phyloP scores from a whole-genome alignment of 2,329 filamentous ascomycete genomes.

The Elsinoe perseae region DNA sequence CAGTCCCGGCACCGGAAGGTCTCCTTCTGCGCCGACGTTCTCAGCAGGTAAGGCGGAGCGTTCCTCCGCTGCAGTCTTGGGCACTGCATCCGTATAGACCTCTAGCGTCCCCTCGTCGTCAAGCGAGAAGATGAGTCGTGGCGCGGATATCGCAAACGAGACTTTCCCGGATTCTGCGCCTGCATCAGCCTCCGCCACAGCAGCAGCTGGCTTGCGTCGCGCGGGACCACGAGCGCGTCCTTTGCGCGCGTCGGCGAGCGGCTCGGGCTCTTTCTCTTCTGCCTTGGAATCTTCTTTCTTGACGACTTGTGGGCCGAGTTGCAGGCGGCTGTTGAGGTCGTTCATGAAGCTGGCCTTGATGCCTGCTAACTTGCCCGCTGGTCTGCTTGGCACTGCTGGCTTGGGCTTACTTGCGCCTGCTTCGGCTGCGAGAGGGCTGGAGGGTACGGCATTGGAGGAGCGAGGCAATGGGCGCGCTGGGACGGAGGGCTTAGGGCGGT shows the following conservation, averaged over 20 bases:
- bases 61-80: constrained; percentile 16
- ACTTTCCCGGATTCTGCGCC: constrained; percentile 44
- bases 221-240: constrained; percentile 81
- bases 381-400: constrained; percentile 70
- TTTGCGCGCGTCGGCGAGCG: constrained; percentile 84
- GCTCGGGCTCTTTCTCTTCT: constrained; percentile 57
- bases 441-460: constrained; percentile 29
- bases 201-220: constrained; percentile 57
- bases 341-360: constrained; percentile 88
- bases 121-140: constrained; percentile 37
- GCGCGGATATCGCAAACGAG: constrained; percentile 36
- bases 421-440: constrained; percentile 21
- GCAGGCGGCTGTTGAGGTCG: constrained; percentile 82
- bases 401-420: constrained; percentile 58
- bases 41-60: constrained; percentile 16
- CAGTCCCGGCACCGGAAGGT: constrained; percentile 20
- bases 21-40: constrained; percentile 21
- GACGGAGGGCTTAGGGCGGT: constrained; percentile 56
- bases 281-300: constrained; percentile 57
- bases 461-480: constrained; percentile 51
- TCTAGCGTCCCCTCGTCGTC: constrained; percentile 35
- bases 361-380: constrained; percentile 80
- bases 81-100: constrained; percentile 23
- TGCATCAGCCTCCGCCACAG: constrained; percentile 46
- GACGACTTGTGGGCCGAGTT: constrained; percentile 67